Evolutionary conservation across 2,329 filamentous ascomycete species (phyloP).

Genomic region (Aspergillus puulaauensis): DNA sequence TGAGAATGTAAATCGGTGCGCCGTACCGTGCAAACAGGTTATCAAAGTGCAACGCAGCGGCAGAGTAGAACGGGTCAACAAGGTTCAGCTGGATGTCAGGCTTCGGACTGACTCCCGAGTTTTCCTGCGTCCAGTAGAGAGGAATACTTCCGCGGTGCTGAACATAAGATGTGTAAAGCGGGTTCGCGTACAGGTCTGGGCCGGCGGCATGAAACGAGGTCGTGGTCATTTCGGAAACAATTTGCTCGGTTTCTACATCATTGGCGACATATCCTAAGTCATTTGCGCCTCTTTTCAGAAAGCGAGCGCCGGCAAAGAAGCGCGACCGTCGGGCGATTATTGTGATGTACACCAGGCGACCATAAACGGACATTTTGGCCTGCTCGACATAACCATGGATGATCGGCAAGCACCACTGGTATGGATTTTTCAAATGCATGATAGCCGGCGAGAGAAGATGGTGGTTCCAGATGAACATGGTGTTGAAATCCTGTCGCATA

Average conservation of each 20-base stretch:
- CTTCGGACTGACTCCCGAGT: slow-evolving; percentile 90
- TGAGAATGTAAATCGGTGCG: slow-evolving; percentile 85
- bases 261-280: slow-evolving; percentile 95
- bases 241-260: slow-evolving; percentile 98
- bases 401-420: slow-evolving; percentile 93
- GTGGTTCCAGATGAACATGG: slow-evolving; percentile 98
- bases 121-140: slow-evolving; percentile 96
- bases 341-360: slow-evolving; percentile 84
- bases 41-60: slow-evolving; percentile 91
- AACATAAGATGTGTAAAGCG: slow-evolving; percentile 92
- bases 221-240: slow-evolving; percentile 89
- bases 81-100: slow-evolving; percentile 93
- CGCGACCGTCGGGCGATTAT: slow-evolving; percentile 90
- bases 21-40: slow-evolving; percentile 92
- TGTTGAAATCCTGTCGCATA: slow-evolving; percentile 77
- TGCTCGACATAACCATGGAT: slow-evolving; percentile 97
- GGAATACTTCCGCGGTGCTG: slow-evolving; percentile 97
- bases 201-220: slow-evolving; percentile 95
- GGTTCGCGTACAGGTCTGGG: slow-evolving; percentile 79
- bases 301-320: slow-evolving; percentile 90
- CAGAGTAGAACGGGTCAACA: slow-evolving; percentile 93
- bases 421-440: slow-evolving; percentile 70
- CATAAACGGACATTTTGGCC: slow-evolving; percentile 79
- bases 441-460: slow-evolving; percentile 78
- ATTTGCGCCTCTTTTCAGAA: slow-evolving; percentile 91